Evolutionary conservation across 495 filamentous ascomycete species (phyloP), one percentile per base, ranked within the genome.

Genomic region (Aspergillus leporis): DNA sequence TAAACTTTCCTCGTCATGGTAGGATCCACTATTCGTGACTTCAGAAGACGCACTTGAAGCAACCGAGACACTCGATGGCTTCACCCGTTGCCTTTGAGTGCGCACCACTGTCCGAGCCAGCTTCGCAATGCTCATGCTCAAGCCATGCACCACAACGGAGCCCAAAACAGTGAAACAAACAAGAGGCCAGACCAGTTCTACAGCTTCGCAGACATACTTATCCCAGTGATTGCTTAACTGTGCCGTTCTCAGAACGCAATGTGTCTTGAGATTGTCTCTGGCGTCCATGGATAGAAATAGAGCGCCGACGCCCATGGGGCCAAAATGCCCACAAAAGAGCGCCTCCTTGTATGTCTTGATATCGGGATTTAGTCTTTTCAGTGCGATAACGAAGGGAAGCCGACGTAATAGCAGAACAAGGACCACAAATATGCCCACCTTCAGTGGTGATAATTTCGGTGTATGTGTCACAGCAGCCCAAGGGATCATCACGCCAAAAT

Each of bases 321-420:
- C 43, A 14, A 47, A 47, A 23, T 47, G 43, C 4, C 43, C 43
- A 7, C 43, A 47, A n/a, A 47, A 47, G 43, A 47, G 43, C 21
- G 43, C 43, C 10, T 47, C 43, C 43, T 14, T n/a, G 12, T 47
- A 47, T 1, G 43, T 23, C 3, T 47, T 23, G 18, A 47, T 47
- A 23, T 47, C 43, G 19, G 43, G 43, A 23, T 22, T 47, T 4
- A 1, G 23, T 12, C 19, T 1, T 23, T 47, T 47, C 43, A 47
- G 43, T 14, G 43, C 43, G 19, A 47, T 8, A 23, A 47, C 6
- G 16, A 47, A 47, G 5, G 43, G 43, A 6, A 47, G 7, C 23
- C 43, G 43, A 13, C 43, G 43, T 9, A 47, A n/a, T 7, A 47
- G 3, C 6, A 47, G 43, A 21, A 47, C 43, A 9, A 47, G 21